Percentiles rank a stretch among this genome's conserved stretches.
phyloP scores from a whole-genome alignment of 2,329 filamentous ascomycete genomes.

The Thyridium curvatum region DNA sequence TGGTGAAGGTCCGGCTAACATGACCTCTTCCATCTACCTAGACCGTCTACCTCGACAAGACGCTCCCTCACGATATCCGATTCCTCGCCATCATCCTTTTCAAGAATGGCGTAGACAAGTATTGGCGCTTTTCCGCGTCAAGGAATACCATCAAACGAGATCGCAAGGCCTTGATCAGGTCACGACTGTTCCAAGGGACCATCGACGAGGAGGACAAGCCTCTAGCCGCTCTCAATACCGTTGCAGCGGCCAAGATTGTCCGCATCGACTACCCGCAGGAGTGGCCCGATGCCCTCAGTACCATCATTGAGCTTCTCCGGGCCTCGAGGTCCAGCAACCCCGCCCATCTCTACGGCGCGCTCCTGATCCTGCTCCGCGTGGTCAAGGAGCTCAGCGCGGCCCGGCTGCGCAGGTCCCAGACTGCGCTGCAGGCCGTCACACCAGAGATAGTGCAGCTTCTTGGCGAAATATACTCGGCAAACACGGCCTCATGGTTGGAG shows the following conservation, averaged over 20 bases:
- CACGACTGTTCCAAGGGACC: slow-evolving; percentile 67
- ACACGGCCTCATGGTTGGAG: slow-evolving; percentile 62
- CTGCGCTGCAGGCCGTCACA: slow-evolving; percentile 68
- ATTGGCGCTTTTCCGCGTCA: slow-evolving; percentile 66
- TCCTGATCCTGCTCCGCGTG: slow-evolving; percentile 75
- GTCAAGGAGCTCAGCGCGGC: slow-evolving; percentile 87
- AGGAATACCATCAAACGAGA: slow-evolving; percentile 64
- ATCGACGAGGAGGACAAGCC: slow-evolving; percentile 69
- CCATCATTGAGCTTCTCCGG: slow-evolving; percentile 60
- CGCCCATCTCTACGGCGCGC: slow-evolving; percentile 61
- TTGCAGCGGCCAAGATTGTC: slow-evolving; percentile 82
- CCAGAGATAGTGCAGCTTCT: slow-evolving; percentile 81
- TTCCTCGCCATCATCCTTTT: slow-evolving; percentile 90
- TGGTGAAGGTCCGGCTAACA: slow-evolving; percentile 2
- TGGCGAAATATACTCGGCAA: slow-evolving; percentile 69
- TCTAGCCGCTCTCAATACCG: slow-evolving; percentile 79
- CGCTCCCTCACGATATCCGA: slow-evolving; percentile 69
- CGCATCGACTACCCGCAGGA: slow-evolving; percentile 84
- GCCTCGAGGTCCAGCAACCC: slow-evolving; percentile 50
- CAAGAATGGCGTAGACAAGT: slow-evolving; percentile 93
- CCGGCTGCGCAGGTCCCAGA: slow-evolving; percentile 66
- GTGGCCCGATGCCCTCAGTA: slow-evolving; percentile 63
- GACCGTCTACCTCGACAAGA: slow-evolving; percentile 76
- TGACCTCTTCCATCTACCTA: slow-evolving; percentile 23
- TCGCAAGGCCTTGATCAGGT: slow-evolving; percentile 73